These are phyloP conservation scores for Colletotrichum karsti DNA, from an alignment of 2,329 filamentous ascomycete species.

Conservation along the genomic window DNA sequence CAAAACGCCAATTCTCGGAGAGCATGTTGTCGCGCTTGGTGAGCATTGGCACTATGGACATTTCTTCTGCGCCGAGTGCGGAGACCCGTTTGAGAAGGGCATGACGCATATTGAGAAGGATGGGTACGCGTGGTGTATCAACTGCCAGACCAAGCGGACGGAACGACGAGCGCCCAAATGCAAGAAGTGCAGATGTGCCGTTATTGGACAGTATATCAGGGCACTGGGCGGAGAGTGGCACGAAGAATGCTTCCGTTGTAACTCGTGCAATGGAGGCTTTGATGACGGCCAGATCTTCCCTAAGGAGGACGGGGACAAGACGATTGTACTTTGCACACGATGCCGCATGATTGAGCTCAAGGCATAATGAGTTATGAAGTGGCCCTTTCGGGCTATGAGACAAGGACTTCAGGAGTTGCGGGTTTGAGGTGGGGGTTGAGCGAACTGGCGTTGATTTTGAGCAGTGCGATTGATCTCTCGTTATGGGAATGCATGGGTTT, in stretches of 20 bases:
- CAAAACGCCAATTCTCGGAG: constrained; percentile 94
- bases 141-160: constrained; percentile 91
- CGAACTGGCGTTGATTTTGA: background rate
- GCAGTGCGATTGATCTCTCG: background rate
- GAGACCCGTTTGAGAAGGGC: constrained; percentile 85
- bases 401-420: background rate
- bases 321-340: constrained; percentile 65
- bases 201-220: constrained; percentile 89
- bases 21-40: constrained; percentile 92
- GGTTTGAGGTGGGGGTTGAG: background rate
- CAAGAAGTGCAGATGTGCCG: constrained; percentile 81
- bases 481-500: background rate
- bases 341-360: constrained; percentile 71
- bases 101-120: constrained; percentile 89
- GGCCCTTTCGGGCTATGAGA: background rate
- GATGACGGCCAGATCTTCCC: constrained; percentile 73
- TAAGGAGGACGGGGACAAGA: constrained; percentile 44
- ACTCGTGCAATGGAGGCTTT: constrained; percentile 66
- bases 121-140: constrained; percentile 95
- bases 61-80: constrained; percentile 99
- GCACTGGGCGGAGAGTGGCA: constrained; percentile 96
- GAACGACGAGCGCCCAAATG: constrained; percentile 91
- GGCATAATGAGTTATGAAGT: constrained; percentile 40
- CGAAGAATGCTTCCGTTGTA: constrained; percentile 87
- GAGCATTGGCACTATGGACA: constrained; percentile 97